Evolutionary conservation across 352 stramenopile species (phyloP), one percentile per base, ranked within the genome.

Genomic region (Phytophthora nicotianae): DNA sequence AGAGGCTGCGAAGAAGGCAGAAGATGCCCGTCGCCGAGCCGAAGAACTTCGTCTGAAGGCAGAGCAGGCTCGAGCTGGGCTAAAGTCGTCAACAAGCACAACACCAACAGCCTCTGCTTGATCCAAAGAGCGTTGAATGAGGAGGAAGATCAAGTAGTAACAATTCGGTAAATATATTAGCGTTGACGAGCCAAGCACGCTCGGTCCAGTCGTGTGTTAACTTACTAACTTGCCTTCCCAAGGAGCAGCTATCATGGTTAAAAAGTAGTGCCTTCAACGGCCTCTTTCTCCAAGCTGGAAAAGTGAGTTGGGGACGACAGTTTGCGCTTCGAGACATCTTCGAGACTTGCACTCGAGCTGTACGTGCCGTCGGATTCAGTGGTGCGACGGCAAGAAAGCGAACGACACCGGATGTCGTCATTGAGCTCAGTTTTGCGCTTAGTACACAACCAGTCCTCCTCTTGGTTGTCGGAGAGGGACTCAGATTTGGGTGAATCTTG

Each of bases 311-410:
- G 61, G 17, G 54, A 64, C 8, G 56, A 71, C 11, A 40, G 32
- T 50, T 46, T 41, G 17, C 56, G 54, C 61, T 77, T 69, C 5
- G 73, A 63, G 9, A 65, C 58, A 14, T 73, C 62, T 55, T 91
- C 79, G 23, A 91, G 71, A 62, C 85, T 93, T 51, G 68, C 70
- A 38, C 74, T 87, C 27, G 75, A 83, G 72, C 83, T 89, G 33
- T 65, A 75, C 20, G 79, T 89, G 43, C 65, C 69, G 50, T 88
- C 75, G 0, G 77, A 88, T 27, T 48, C 61, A 48, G 59, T 81
- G 17, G 64, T 74, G 29, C 65, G 80, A 11, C 63, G 51, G n/a
- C 68, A 75, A 3, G 74, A 86, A 29, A 91, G 59, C 17, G 72
- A 86, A 16, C 77, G 77, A 19, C 54, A 65, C 5, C 70, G 62